Base-by-base conservation (phyloP, 305 asterid genomes). In the Rubia tinctorum region DNA sequence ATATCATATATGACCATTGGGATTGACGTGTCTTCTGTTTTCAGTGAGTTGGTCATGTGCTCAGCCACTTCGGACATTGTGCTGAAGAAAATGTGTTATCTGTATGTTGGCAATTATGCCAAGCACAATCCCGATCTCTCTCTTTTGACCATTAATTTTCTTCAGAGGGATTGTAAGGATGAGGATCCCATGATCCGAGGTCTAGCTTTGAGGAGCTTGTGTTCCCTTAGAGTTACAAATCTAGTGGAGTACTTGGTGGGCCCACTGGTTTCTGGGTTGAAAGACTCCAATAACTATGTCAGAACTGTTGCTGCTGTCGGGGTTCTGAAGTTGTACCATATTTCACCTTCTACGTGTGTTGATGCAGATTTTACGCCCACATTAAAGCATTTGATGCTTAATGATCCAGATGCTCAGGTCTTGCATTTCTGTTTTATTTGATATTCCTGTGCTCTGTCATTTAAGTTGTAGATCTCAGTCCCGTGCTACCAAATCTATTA, bases 141-240 rank as follows among this genome's bases (percentile, higher is more conserved):
- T 10, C 95, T 95, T 75, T 81, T 95, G 89, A 95, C 99, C 0
- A 95, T 95, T 73, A 95, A 93, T 85, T 95, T 95, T 81, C 97
- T 95, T 68, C 99, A 93, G 78, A 88, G 97, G 80, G 99, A 95
- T 75, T 95, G 99, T 83, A 95, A 93, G 82, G 99, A 95, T 75
- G 99, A 95, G 92, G 98, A 95, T 80, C 99, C 99, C 65, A 95
- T 95, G 98, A 95, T 95, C 79, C 86, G 99, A 56, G 97, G 99
- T 79, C 83, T 95, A 89, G 97, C 99, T 74, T 83, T 95, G 89
- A 88, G 99, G 89, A 95, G 97, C 79, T 82, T 95, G 86, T 91
- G 99, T 78, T 88, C 98, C 14, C 96, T 95, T 73, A 96, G 99
- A 64, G 99, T 95, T 73, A 85, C 91, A 44, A 95, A 95, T 85